phyloP scores from a whole-genome alignment of 352 stramenopile species.

The Globisporangium radiosum region DNA sequence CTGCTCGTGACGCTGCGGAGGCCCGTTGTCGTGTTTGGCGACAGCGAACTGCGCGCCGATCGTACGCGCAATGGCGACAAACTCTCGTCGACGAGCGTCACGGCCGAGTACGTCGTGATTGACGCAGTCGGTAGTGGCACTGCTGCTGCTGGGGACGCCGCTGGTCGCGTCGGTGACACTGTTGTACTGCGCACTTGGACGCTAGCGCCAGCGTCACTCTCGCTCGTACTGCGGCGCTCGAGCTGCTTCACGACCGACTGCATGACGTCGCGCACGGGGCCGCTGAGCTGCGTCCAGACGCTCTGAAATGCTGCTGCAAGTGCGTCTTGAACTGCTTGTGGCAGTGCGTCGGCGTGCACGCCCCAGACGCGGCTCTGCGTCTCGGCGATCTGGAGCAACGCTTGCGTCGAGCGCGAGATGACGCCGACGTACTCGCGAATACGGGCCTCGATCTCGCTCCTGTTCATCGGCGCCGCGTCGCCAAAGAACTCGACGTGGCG shows the following conservation, averaged over 20 bases:
- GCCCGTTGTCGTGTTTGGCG: not conserved
- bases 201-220: not conserved
- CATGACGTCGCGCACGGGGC: constrained; percentile 28
- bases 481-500: constrained; percentile 56
- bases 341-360: constrained; percentile 26
- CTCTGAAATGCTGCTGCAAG: constrained; percentile 38
- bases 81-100: not conserved
- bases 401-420: constrained; percentile 42
- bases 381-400: constrained; percentile 47
- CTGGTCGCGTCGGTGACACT: not conserved
- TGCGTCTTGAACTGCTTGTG: constrained; percentile 22
- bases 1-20: not conserved
- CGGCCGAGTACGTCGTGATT: not conserved
- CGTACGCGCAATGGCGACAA: not conserved
- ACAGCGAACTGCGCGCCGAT: constrained; percentile 4
- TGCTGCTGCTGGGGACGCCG: not conserved
- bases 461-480: constrained; percentile 51
- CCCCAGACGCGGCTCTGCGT: constrained; percentile 50
- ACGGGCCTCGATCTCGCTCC: constrained; percentile 52
- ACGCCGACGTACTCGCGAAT: constrained; percentile 61
- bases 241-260: constrained; percentile 12
- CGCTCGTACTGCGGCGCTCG: not conserved
- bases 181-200: not conserved
- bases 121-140: not conserved
- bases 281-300: constrained; percentile 37